These are phyloP conservation scores for Zopfia rhizophila DNA, from an alignment of 2,329 filamentous ascomycete genomes.

Conservation along the genomic window DNA sequence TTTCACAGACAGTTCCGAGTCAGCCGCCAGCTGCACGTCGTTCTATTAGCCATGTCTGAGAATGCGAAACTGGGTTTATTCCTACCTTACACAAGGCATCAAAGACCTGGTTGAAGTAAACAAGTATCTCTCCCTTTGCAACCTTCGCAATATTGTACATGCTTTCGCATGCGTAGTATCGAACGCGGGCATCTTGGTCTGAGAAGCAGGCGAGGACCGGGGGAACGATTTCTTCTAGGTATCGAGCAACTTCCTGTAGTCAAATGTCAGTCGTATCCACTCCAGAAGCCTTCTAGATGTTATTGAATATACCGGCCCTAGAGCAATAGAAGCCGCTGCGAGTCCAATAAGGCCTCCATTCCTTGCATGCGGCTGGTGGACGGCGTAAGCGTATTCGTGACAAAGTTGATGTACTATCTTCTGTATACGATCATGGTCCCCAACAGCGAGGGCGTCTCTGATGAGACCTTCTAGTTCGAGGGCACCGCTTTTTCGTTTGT, in stretches of 20 bases:
- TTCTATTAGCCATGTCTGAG: constrained; percentile 28
- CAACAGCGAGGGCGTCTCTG: constrained; percentile 79
- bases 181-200: constrained; percentile 95
- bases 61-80: background rate
- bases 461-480: constrained; percentile 93
- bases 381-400: constrained; percentile 96
- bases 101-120: constrained; percentile 99
- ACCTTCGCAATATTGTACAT: constrained; percentile 99
- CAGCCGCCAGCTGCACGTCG: constrained; percentile 79
- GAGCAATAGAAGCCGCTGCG: constrained; percentile 92
- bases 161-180: constrained; percentile 98
- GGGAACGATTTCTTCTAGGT: constrained; percentile 92
- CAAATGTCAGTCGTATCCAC: constrained; percentile 22
- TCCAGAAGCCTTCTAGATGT: constrained; percentile 1
- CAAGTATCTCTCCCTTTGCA: constrained; percentile 94
- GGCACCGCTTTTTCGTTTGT: constrained; percentile 95
- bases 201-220: constrained; percentile 97
- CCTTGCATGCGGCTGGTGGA: constrained; percentile 93
- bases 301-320: constrained; percentile 78
- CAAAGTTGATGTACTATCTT: constrained; percentile 95
- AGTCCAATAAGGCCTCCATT: constrained; percentile 97
- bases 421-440: constrained; percentile 82
- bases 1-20: constrained; percentile 96
- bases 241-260: constrained; percentile 84
- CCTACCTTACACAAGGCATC: constrained; percentile 92